Evolutionary conservation across 1,284 basidiomycete genomes (phyloP).

Genomic region (Chalciporus sp.): DNA sequence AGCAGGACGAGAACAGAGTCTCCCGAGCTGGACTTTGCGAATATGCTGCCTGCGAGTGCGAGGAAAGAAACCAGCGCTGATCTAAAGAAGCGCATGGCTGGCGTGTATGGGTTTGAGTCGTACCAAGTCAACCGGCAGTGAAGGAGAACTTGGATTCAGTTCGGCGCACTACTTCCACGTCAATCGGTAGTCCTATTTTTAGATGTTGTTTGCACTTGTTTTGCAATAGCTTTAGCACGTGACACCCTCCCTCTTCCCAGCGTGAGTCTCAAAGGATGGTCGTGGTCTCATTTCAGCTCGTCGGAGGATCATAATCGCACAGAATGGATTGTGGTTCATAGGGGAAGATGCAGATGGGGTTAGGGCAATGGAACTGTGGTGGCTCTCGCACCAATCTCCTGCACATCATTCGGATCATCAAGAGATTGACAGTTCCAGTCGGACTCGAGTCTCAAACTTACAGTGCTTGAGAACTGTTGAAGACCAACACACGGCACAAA

Average conservation of each 20-base stretch:
- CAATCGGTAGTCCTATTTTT: constrained; percentile 18
- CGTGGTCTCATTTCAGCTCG: constrained; percentile 11
- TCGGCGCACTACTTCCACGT: constrained; percentile 28
- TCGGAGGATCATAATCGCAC: too few relatives aligned
- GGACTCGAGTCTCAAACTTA: too few relatives aligned
- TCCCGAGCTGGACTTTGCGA: constrained; percentile 80
- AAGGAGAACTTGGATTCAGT: too few relatives aligned
- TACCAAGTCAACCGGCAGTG: neutral
- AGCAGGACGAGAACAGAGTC: constrained; percentile 84
- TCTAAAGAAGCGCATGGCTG: constrained; percentile 22
- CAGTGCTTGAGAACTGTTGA: too few relatives aligned
- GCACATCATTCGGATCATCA: too few relatives aligned
- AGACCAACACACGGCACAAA: too few relatives aligned
- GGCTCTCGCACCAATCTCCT: neutral
- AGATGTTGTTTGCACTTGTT: constrained; percentile 12
- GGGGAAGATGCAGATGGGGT: neutral
- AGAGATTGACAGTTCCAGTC: too few relatives aligned
- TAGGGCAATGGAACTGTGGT: too few relatives aligned
- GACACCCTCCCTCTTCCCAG: too few relatives aligned
- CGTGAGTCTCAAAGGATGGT: too few relatives aligned
- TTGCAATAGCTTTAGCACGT: constrained; percentile 21
- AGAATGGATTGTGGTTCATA: too few relatives aligned
- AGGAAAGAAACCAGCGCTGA: constrained; percentile 33
- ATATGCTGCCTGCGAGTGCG: constrained; percentile 36
- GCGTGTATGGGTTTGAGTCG: neutral